These are phyloP conservation scores for Coniferiporia weirii DNA, from an alignment of 1,284 basidiomycete genomes.

Conservation along the genomic window DNA sequence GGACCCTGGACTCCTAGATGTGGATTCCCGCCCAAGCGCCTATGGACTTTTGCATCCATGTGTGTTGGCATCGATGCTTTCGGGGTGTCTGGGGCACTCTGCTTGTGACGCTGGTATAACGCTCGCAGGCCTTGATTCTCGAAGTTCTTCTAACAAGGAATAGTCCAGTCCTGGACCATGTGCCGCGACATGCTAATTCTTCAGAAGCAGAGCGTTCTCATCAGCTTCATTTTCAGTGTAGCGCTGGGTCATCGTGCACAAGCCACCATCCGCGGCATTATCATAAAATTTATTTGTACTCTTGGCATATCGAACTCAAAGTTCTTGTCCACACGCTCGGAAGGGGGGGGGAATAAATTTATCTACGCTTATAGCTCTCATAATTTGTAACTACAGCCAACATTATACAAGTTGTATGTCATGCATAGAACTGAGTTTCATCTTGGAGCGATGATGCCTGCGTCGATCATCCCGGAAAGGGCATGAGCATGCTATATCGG, in stretches of 20 bases:
- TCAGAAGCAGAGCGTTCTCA: too few relatives aligned
- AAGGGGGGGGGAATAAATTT: too few relatives aligned
- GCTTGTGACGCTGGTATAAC: background rate
- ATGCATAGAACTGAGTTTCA: background rate
- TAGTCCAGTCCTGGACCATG: background rate
- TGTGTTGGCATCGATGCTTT: background rate
- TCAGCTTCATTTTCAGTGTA: too few relatives aligned
- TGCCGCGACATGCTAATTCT: background rate
- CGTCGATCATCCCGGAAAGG: background rate
- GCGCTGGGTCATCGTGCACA: too few relatives aligned
- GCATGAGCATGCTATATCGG: background rate
- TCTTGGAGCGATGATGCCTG: background rate
- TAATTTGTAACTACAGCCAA: too few relatives aligned
- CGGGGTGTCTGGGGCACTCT: slow-evolving; percentile 12
- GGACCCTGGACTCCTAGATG: slow-evolving; percentile 8
- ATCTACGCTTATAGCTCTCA: too few relatives aligned
- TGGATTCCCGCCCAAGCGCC: background rate
- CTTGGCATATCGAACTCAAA: too few relatives aligned
- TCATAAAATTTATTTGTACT: too few relatives aligned
- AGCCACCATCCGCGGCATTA: too few relatives aligned
- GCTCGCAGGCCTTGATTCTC: background rate
- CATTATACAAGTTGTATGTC: background rate
- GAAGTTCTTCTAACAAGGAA: too few relatives aligned
- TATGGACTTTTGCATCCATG: background rate
- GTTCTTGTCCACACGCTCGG: too few relatives aligned